These are phyloP conservation scores for Fistulinella prunicolor DNA, from an alignment of 768 basidiomycete genomes.

Conservation along the genomic window DNA sequence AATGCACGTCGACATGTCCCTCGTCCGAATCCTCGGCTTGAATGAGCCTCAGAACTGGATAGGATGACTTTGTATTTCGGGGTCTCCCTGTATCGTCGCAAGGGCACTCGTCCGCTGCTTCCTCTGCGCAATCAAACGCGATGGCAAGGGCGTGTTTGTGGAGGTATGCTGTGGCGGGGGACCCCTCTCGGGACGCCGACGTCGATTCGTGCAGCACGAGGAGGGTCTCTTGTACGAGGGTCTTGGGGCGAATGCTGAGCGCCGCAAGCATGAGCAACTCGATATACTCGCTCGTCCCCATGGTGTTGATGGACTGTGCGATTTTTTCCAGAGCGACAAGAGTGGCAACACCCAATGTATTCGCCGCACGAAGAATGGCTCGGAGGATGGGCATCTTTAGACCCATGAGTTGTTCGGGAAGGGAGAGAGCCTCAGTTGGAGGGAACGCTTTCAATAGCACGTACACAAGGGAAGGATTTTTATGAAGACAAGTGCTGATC, in stretches of 20 bases:
- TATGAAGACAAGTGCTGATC: constrained; percentile 44
- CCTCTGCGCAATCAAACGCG: constrained; percentile 62
- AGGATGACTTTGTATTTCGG: constrained; percentile 37
- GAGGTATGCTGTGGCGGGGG: constrained; percentile 39
- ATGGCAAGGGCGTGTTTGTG: constrained; percentile 56
- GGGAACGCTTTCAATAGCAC: constrained; percentile 47
- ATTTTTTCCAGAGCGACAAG: constrained; percentile 61
- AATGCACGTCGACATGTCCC: constrained; percentile 45
- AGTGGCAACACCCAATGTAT: constrained; percentile 50
- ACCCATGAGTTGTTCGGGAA: constrained; percentile 27
- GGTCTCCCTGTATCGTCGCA: constrained; percentile 61
- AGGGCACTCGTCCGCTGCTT: constrained; percentile 64
- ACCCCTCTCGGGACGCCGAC: constrained; percentile 16
- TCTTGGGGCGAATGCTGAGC: constrained; percentile 48
- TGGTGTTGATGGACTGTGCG: constrained; percentile 38
- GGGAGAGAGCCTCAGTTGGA: constrained; percentile 38
- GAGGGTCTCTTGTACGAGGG: constrained; percentile 57
- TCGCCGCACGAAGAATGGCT: constrained; percentile 53
- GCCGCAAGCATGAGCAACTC: constrained; percentile 52
- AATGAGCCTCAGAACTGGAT: constrained; percentile 26
- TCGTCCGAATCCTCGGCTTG: constrained; percentile 25
- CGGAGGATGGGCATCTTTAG: constrained; percentile 38
- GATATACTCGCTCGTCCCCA: constrained; percentile 44
- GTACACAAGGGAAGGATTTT: constrained; percentile 53
- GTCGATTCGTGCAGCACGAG: constrained; percentile 56